phyloP scores from a whole-genome alignment of 1,284 basidiomycete species.

The Ceratobasidium papillatum region DNA sequence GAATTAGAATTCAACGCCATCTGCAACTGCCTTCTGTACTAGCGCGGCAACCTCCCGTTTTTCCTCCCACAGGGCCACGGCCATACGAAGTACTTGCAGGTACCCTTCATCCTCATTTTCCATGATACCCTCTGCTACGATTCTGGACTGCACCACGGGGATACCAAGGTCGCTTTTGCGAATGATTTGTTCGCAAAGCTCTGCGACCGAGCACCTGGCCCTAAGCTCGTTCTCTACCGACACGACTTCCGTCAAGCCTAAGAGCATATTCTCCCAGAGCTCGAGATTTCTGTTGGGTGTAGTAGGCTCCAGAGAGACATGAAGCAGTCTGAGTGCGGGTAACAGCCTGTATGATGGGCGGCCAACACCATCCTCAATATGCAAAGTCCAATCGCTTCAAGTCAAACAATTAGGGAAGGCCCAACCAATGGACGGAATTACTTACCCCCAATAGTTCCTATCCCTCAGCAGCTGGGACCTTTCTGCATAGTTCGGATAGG shows the following conservation, averaged over 20 bases:
- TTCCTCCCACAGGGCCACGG: constrained; percentile 52
- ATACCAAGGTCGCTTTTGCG: constrained; percentile 26
- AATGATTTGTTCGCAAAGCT: constrained; percentile 47
- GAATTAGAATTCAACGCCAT: constrained; percentile 51
- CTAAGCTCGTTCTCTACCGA: constrained; percentile 60
- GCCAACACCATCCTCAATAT: constrained; percentile 64
- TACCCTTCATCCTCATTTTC: constrained; percentile 50
- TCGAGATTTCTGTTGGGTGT: constrained; percentile 51
- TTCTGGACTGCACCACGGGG: not conserved
- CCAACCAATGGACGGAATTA: constrained; percentile 39
- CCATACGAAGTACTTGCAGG: constrained; percentile 51
- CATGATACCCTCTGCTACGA: constrained; percentile 37
- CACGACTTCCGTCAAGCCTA: constrained; percentile 57
- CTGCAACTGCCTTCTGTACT: constrained; percentile 57
- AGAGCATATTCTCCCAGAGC: constrained; percentile 65
- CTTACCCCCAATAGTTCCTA: constrained; percentile 81
- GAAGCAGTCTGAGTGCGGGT: constrained; percentile 71
- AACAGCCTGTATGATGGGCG: constrained; percentile 80
- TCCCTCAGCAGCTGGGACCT: constrained; percentile 63
- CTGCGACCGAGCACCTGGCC: constrained; percentile 44
- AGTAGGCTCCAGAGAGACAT: constrained; percentile 53
- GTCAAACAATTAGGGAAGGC: constrained; percentile 30
- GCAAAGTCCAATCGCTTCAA: constrained; percentile 76
- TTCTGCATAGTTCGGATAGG: constrained; percentile 54
- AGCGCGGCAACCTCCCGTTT: constrained; percentile 63